Conservation (phyloP, 768 basidiomycete species). For the Leucocoprinus leucothites region DNA sequence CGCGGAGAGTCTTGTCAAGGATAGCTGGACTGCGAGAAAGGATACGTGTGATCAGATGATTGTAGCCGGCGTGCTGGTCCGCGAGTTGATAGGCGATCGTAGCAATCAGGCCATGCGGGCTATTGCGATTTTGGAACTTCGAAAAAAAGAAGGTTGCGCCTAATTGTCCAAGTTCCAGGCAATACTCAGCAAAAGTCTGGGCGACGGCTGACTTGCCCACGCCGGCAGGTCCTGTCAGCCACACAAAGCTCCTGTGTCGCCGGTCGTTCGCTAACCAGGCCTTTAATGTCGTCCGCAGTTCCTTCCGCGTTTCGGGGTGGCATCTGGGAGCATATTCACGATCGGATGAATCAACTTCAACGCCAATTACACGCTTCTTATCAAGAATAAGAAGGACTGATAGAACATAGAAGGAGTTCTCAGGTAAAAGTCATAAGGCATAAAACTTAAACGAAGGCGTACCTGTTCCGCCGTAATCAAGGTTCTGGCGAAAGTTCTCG, state of each 20-base stretch:
- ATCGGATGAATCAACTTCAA: neutral
- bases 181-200: constrained; percentile 1
- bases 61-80: neutral
- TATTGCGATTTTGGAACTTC: neutral
- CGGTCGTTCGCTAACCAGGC: neutral
- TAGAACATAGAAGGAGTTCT: too few species aligned
- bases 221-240: constrained; percentile 3
- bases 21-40: neutral
- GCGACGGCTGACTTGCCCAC: constrained; percentile 10
- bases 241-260: neutral
- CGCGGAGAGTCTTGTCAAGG: neutral
- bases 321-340: neutral
- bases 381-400: too few species aligned
- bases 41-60: neutral
- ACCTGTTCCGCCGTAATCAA: too few species aligned
- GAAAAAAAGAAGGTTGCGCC: constrained; percentile 10
- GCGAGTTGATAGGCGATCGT: constrained; percentile 8
- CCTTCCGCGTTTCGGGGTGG: neutral
- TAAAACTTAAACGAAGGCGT: too few species aligned
- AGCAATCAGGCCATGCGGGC: neutral
- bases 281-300: neutral
- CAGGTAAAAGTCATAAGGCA: too few species aligned
- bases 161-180: neutral
- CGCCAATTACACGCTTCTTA: neutral
- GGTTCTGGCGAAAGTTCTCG: too few species aligned